Evolutionary conservation across 1,284 basidiomycete species (phyloP).

Genomic region (Vanrija sp.): DNA sequence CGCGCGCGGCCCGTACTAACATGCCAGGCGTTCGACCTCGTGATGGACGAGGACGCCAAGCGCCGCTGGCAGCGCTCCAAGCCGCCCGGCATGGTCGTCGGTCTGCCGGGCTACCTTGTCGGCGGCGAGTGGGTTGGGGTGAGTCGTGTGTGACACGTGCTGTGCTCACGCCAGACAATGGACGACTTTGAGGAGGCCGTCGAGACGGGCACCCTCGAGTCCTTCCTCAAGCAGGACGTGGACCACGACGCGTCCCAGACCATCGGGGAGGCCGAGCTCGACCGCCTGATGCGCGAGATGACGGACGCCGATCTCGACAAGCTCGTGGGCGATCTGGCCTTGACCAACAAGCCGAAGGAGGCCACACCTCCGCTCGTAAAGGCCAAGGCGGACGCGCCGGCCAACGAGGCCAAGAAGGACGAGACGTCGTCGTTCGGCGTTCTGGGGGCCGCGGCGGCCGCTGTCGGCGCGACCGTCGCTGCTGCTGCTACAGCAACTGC

Average conservation of each 20-base stretch:
- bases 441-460: too few species aligned
- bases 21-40: constrained; percentile 32
- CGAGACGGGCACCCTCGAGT: constrained; percentile 33
- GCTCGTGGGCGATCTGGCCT: constrained; percentile 35
- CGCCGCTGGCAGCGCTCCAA: constrained; percentile 45
- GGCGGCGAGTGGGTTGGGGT: constrained; percentile 48
- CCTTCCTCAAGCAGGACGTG: constrained; percentile 42
- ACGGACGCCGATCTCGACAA: constrained; percentile 39
- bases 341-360: constrained; percentile 6
- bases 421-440: too few species aligned
- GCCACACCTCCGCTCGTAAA: neutral
- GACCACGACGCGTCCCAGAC: constrained; percentile 27
- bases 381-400: neutral
- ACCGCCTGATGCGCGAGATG: constrained; percentile 44
- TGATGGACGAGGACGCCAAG: constrained; percentile 45
- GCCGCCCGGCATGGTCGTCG: constrained; percentile 38
- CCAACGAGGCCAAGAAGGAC: neutral
- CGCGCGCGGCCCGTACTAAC: neutral
- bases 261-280: constrained; percentile 42
- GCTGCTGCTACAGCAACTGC: neutral
- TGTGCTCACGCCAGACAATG: constrained; percentile 36
- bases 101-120: constrained; percentile 45
- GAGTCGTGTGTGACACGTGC: constrained; percentile 15
- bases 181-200: constrained; percentile 48
- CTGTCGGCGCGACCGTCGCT: neutral